A percentile compares a stretch with the other conserved stretches of the same genome.
phyloP scores from a whole-genome alignment of 768 basidiomycete genomes.

The Coprinopsis sp. region DNA sequence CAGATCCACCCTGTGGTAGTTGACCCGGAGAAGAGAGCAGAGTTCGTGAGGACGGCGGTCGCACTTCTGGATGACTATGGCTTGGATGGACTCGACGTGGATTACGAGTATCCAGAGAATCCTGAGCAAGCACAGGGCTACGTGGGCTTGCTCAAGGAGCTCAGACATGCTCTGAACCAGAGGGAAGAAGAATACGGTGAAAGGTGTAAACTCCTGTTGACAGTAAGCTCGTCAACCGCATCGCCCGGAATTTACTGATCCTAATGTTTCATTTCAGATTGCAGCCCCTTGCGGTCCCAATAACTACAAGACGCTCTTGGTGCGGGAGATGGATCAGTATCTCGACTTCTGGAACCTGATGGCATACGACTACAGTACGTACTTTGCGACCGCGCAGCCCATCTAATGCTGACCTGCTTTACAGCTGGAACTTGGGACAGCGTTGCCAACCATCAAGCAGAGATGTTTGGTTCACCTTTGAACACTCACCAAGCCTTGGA shows the following conservation, averaged over 20 bases:
- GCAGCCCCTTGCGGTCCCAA: conserved; percentile 90
- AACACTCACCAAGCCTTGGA: conserved; percentile 60
- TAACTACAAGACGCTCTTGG: conserved; percentile 75
- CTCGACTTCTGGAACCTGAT: conserved; percentile 98
- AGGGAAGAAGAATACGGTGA: conserved; percentile 58
- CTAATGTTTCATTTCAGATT: conserved; percentile 43
- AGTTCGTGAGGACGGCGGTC: conserved; percentile 80
- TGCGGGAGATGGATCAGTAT: conserved; percentile 79
- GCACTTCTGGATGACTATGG: conserved; percentile 87
- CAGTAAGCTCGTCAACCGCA: conserved; percentile 38
- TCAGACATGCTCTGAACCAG: conserved; percentile 69
- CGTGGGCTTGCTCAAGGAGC: conserved; percentile 71
- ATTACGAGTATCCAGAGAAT: conserved; percentile 89
- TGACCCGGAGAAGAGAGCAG: conserved; percentile 52
- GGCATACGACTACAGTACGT: conserved; percentile 80
- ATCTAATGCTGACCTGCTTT: background rate
- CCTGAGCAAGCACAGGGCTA: conserved; percentile 78
- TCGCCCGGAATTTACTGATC: background rate
- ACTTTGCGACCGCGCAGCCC: conserved; percentile 1
- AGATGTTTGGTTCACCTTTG: conserved; percentile 64
- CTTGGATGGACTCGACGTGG: conserved; percentile 86
- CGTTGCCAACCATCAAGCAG: conserved; percentile 80
- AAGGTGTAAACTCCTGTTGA: conserved; percentile 64
- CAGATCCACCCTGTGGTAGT: conserved; percentile 82
- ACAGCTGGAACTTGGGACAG: conserved; percentile 75